These are phyloP conservation scores for Colletotrichum camelliae DNA, from an alignment of 2,329 filamentous ascomycete species.

Conservation along the genomic window DNA sequence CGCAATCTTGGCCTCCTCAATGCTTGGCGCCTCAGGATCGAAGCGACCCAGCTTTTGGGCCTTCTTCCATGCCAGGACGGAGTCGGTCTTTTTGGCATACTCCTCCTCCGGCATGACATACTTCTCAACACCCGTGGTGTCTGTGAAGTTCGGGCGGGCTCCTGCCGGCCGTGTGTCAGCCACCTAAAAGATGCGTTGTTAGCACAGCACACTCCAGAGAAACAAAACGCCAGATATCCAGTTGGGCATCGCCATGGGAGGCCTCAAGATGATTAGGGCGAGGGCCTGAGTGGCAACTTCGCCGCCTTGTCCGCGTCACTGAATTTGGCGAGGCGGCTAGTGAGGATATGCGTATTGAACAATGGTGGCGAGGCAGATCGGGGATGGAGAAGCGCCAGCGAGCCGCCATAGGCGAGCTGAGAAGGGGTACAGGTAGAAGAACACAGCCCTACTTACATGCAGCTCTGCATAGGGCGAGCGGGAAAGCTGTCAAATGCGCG, in stretches of 20 bases:
- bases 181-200: conserved; percentile 58
- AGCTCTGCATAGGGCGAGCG: conserved; percentile 78
- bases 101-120: conserved; percentile 86
- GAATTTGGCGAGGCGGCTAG: neutral
- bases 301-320: neutral
- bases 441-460: conserved; percentile 64
- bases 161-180: conserved; percentile 78
- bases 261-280: neutral
- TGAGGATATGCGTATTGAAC: neutral
- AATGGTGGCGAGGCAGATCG: neutral
- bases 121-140: conserved; percentile 83
- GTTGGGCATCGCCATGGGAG: neutral
- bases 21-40: conserved; percentile 79
- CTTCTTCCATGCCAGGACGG: conserved; percentile 95
- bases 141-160: conserved; percentile 79
- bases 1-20: conserved; percentile 74
- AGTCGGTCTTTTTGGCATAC: conserved; percentile 86
- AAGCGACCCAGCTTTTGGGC: conserved; percentile 95
- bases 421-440: neutral
- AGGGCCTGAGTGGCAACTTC: neutral
- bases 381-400: neutral
- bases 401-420: neutral
- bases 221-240: neutral
- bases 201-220: neutral
- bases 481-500: conserved; percentile 67